These are phyloP conservation scores for Manihot esculenta DNA, from an alignment of 441 rosid species.

Conservation along the genomic window DNA sequence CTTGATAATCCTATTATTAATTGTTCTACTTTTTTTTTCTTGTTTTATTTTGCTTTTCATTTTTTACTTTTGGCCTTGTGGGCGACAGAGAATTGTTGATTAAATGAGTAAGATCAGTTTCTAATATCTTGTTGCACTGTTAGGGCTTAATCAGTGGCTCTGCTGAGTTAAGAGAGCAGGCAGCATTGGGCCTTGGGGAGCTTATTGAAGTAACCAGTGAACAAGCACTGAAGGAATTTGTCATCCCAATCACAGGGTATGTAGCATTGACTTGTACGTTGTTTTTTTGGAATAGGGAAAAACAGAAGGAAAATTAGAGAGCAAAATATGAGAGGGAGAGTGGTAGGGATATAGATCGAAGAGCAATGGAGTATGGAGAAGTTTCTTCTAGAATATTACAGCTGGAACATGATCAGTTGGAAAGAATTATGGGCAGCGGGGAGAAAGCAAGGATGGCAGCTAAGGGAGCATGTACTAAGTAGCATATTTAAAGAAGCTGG, in stretches of 20 bases:
- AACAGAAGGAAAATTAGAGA: too few species aligned
- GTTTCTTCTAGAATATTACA: too few species aligned
- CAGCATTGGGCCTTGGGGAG: conserved; percentile 99
- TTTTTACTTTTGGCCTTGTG: neutral
- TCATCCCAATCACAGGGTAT: conserved; percentile 98
- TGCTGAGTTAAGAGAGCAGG: conserved; percentile 95
- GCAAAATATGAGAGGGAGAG: too few species aligned
- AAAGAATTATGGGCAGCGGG: too few species aligned
- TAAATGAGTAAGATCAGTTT: neutral
- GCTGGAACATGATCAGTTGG: too few species aligned
- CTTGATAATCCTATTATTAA: neutral
- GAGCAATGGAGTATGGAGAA: too few species aligned
- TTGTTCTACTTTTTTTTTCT: neutral
- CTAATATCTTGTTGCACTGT: conserved; percentile 19
- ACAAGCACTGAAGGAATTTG: conserved; percentile 84
- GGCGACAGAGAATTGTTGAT: neutral
- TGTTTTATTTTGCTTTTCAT: neutral
- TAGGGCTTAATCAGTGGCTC: conserved; percentile 96
- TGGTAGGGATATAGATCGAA: too few species aligned
- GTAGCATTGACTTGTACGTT: conserved; percentile 12
- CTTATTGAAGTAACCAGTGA: conserved; percentile 98
- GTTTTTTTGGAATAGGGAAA: too few species aligned
- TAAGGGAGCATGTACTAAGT: too few species aligned
- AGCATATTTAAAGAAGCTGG: too few species aligned
- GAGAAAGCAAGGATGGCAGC: too few species aligned